Conservation (phyloP, 2,329 filamentous ascomycete species). For the Aspergillus thermomutatus region DNA sequence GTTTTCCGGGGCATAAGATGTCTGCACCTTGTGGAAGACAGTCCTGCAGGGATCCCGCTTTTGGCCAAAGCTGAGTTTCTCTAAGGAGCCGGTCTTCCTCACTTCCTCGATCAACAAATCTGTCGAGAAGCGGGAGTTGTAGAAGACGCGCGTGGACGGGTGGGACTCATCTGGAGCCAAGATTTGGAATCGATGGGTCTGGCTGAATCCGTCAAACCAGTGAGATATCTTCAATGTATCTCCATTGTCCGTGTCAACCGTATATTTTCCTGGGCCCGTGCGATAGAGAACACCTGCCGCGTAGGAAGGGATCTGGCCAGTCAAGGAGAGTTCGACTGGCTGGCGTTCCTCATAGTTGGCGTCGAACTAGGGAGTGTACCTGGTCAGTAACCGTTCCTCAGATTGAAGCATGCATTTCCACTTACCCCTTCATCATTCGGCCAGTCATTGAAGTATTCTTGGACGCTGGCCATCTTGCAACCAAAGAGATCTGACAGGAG, state of each 20-base stretch:
- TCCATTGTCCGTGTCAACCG: constrained; percentile 59
- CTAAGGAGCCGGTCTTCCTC: constrained; percentile 55
- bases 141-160: constrained; percentile 52
- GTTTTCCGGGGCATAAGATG: constrained; percentile 29
- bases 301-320: constrained; percentile 67
- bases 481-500: neutral
- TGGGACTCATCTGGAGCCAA: constrained; percentile 38
- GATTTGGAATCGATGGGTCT: constrained; percentile 71
- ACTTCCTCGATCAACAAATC: constrained; percentile 62
- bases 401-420: neutral
- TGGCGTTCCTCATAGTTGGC: constrained; percentile 62
- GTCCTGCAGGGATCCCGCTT: constrained; percentile 71
- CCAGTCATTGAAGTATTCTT: constrained; percentile 44
- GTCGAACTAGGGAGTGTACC: constrained; percentile 55
- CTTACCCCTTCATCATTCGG: constrained; percentile 52
- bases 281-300: constrained; percentile 70
- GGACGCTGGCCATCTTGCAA: neutral
- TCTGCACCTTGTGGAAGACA: constrained; percentile 63
- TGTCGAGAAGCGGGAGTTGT: constrained; percentile 68
- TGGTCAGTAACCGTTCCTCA: neutral
- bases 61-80: constrained; percentile 65
- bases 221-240: constrained; percentile 61
- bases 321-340: constrained; percentile 61
- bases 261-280: constrained; percentile 67
- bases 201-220: constrained; percentile 76